Percentiles rank a stretch among this genome's conserved stretches.
Conservation (phyloP, 345 rosid species). For the Pugionium dolabratum region DNA sequence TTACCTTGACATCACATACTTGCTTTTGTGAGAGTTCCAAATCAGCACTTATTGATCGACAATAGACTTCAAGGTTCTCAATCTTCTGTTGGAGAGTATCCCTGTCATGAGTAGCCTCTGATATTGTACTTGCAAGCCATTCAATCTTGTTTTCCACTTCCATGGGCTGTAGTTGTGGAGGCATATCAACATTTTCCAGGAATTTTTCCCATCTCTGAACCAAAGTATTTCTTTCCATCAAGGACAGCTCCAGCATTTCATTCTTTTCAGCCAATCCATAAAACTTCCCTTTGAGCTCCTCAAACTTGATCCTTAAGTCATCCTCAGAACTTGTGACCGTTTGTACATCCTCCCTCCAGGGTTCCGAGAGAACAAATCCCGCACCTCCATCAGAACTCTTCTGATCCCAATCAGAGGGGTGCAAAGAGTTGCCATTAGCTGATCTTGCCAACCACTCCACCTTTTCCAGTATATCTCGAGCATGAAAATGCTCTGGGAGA, state of each 20-base stretch:
- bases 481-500: slow-evolving; percentile 87
- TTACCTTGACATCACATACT: slow-evolving; percentile 54
- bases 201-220: slow-evolving; percentile 92
- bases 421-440: slow-evolving; percentile 54
- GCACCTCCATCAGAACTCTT: slow-evolving; percentile 66
- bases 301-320: slow-evolving; percentile 76
- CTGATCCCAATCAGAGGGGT: slow-evolving; percentile 71
- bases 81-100: slow-evolving; percentile 64
- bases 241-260: slow-evolving; percentile 98
- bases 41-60: slow-evolving; percentile 63
- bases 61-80: slow-evolving; percentile 60
- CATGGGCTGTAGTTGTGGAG: slow-evolving; percentile 62
- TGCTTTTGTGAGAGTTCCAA: slow-evolving; percentile 59
- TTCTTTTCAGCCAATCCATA: slow-evolving; percentile 94
- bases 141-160: slow-evolving; percentile 84
- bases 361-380: slow-evolving; percentile 60
- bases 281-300: slow-evolving; percentile 88
- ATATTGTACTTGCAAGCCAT: slow-evolving; percentile 75
- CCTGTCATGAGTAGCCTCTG: slow-evolving; percentile 62
- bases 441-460: slow-evolving; percentile 94
- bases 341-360: slow-evolving; percentile 80
- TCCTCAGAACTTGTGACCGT: slow-evolving; percentile 59
- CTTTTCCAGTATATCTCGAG: slow-evolving; percentile 83
- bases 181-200: slow-evolving; percentile 64
- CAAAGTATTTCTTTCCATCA: slow-evolving; percentile 81